phyloP scores from a whole-genome alignment of 352 stramenopile species.

The Phytophthora chlamydospora region DNA sequence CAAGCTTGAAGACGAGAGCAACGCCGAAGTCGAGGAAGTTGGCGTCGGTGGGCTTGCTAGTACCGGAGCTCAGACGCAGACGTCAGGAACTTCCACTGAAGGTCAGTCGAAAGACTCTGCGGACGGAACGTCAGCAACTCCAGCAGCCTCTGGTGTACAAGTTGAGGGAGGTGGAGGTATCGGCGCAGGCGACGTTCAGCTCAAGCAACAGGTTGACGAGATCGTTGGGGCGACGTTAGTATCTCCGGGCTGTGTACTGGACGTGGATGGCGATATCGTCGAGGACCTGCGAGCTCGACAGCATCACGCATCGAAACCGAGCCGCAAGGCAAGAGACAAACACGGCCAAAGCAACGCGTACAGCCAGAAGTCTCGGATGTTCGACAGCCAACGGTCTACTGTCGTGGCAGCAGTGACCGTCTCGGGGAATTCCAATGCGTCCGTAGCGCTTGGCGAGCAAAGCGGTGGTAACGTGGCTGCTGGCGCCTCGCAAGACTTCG shows the following conservation, averaged over 20 bases:
- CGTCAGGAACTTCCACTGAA: constrained; percentile 18
- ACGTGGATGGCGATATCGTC: constrained; percentile 81
- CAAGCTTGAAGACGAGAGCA: constrained; percentile 35
- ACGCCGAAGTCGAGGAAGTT: constrained; percentile 36
- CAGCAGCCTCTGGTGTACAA: constrained; percentile 9
- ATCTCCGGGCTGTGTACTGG: constrained; percentile 79
- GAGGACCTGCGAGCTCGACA: constrained; percentile 68
- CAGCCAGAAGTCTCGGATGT: constrained; percentile 53
- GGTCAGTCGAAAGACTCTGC: constrained; percentile 19
- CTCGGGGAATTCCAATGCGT: constrained; percentile 51
- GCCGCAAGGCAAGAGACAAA: constrained; percentile 23
- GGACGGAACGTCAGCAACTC: constrained; percentile 6
- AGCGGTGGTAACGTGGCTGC: constrained; percentile 59
- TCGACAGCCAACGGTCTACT: constrained; percentile 50
- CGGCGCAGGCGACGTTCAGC: constrained; percentile 58
- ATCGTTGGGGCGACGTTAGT: constrained; percentile 77
- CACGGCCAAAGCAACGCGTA: constrained; percentile 27
- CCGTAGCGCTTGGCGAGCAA: constrained; percentile 44
- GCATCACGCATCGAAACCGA: constrained; percentile 35
- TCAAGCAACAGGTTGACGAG: constrained; percentile 80
- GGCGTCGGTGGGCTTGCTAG: constrained; percentile 2
- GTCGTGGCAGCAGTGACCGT: constrained; percentile 18
- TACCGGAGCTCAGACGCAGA: constrained; percentile 9
- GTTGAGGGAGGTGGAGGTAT: constrained; percentile 17
- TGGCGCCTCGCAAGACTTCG: constrained; percentile 55